phyloP scores from a whole-genome alignment of 2,329 filamentous ascomycete genomes.

The Coniella lustricola region DNA sequence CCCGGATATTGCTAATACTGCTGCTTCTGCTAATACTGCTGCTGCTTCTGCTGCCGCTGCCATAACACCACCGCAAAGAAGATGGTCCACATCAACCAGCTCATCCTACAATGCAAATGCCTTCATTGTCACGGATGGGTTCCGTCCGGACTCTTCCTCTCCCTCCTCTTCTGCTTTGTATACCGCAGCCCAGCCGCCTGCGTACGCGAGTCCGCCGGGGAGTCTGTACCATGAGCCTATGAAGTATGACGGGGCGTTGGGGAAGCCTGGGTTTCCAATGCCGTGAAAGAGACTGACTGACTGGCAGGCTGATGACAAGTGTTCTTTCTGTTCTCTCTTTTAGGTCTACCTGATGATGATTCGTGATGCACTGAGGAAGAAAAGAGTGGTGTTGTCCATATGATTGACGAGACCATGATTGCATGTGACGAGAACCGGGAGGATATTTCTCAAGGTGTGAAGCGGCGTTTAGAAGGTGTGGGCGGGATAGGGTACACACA shows the following conservation, averaged over 20 bases:
- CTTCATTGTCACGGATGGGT: slow-evolving; percentile 13
- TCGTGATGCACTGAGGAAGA: too few relatives aligned
- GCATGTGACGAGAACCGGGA: too few relatives aligned
- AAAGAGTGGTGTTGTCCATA: too few relatives aligned
- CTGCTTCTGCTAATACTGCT: too few relatives aligned
- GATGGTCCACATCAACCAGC: slow-evolving; percentile 17
- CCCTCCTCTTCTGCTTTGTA: too few relatives aligned
- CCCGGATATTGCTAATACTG: not conserved
- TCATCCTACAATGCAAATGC: slow-evolving; percentile 13
- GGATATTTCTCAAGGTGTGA: too few relatives aligned
- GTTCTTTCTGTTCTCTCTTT: too few relatives aligned
- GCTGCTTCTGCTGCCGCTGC: not conserved
- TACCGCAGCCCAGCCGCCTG: not conserved
- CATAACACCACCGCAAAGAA: not conserved
- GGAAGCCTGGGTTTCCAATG: slow-evolving; percentile 2
- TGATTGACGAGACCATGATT: too few relatives aligned
- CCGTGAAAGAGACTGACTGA: not conserved
- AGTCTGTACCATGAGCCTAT: slow-evolving; percentile 15
- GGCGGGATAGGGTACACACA: too few relatives aligned
- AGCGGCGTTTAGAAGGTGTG: too few relatives aligned
- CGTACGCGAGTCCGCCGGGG: slow-evolving; percentile 8
- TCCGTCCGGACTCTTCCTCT: not conserved
- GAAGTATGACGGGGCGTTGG: slow-evolving; percentile 12
- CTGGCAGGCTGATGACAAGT: too few relatives aligned
- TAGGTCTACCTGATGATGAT: too few relatives aligned